These are phyloP conservation scores for Ceratobasidium sp. DNA, from an alignment of 1,284 basidiomycete species.

Conservation along the genomic window DNA sequence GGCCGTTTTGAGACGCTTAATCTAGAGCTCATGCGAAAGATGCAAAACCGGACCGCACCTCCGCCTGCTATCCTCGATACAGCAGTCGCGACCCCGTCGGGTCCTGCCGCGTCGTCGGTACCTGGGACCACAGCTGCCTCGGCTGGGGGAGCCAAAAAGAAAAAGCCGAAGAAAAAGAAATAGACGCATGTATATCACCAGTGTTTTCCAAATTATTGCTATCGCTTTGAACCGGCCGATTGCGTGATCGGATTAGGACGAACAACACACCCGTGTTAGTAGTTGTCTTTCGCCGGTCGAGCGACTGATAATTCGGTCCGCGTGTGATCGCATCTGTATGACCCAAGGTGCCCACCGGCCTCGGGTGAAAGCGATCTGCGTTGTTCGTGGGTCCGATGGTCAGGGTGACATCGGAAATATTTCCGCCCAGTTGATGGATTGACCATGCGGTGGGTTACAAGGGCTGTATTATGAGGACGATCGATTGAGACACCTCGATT, in stretches of 20 bases:
- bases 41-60: slow-evolving; percentile 65
- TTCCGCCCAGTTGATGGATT: too few species aligned
- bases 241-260: not conserved
- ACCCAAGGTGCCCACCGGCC: not conserved
- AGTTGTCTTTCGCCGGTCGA: not conserved
- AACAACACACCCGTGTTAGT: not conserved
- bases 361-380: not conserved
- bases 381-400: not conserved
- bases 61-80: slow-evolving; percentile 22
- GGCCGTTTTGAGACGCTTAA: slow-evolving; percentile 94
- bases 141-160: slow-evolving; percentile 58
- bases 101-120: not conserved
- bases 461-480: too few species aligned
- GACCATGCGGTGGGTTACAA: too few species aligned
- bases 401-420: not conserved
- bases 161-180: slow-evolving; percentile 64
- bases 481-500: too few species aligned
- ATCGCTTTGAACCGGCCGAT: too few species aligned
- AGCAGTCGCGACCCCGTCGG: slow-evolving; percentile 4
- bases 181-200: slow-evolving; percentile 44
- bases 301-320: not conserved
- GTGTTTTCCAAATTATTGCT: too few species aligned
- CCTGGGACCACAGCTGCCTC: slow-evolving; percentile 43
- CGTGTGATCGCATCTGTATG: slow-evolving; percentile 1
- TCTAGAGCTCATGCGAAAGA: slow-evolving; percentile 78